Conservation (phyloP, 2,329 filamentous ascomycete species). For the Tympanopsis confertula region DNA sequence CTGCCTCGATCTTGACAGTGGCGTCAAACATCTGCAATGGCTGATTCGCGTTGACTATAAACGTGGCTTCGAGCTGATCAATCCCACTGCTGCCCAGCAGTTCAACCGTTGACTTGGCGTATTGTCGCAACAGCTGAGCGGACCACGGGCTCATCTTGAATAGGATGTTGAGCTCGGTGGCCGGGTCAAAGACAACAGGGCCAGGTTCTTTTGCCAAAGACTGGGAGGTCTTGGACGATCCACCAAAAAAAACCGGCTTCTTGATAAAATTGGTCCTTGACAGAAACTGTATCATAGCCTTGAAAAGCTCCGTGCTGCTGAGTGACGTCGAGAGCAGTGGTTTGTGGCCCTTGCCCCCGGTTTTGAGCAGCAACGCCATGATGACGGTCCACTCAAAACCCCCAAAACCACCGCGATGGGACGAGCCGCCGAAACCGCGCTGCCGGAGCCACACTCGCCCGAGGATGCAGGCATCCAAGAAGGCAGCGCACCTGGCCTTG, state of each 20-base stretch:
- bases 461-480: constrained; percentile 73
- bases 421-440: constrained; percentile 63
- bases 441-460: constrained; percentile 84
- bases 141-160: constrained; percentile 89
- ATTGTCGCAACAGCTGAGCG: constrained; percentile 58
- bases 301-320: constrained; percentile 88
- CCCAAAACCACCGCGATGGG: constrained; percentile 76
- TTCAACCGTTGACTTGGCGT: constrained; percentile 63
- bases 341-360: constrained; percentile 61
- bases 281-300: constrained; percentile 81
- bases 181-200: constrained; percentile 70
- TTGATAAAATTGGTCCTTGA: constrained; percentile 60
- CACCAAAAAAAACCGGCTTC: constrained; percentile 45
- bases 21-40: constrained; percentile 44
- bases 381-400: constrained; percentile 80
- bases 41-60: constrained; percentile 54
- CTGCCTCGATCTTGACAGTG: constrained; percentile 18
- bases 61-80: constrained; percentile 75
- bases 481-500: constrained; percentile 58
- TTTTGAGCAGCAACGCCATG: constrained; percentile 68
- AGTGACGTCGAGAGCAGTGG: constrained; percentile 67
- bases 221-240: constrained; percentile 28
- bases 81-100: constrained; percentile 63
- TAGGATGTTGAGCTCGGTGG: constrained; percentile 65
- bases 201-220: constrained; percentile 26